Conservation (phyloP, 2,329 filamentous ascomycete species). For the Verticillium klebahnii region DNA sequence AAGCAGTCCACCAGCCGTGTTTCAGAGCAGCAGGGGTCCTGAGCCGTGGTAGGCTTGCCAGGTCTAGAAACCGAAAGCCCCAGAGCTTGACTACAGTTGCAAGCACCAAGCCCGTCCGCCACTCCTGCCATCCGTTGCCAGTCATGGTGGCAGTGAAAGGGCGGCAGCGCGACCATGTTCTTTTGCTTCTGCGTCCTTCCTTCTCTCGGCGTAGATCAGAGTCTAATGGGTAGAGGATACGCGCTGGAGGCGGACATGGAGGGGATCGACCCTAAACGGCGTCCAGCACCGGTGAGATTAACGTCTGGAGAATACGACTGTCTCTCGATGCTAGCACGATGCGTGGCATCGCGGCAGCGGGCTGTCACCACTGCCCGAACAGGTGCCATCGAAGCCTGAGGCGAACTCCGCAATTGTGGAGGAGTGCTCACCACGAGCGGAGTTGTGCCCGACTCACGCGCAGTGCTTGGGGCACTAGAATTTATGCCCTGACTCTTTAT, state of each 20-base stretch:
- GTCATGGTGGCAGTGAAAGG: background rate
- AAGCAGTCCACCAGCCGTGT: slow-evolving; percentile 46
- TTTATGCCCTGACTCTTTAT: background rate
- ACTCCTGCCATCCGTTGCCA: background rate
- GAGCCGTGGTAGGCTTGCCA: slow-evolving; percentile 10
- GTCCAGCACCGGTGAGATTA: background rate
- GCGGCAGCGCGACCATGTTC: background rate
- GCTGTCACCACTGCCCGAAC: background rate
- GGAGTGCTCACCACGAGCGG: background rate
- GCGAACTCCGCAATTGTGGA: background rate
- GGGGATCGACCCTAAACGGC: background rate
- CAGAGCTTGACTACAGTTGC: background rate
- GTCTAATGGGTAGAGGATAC: background rate
- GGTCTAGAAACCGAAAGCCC: background rate
- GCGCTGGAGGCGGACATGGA: background rate
- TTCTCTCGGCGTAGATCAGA: background rate
- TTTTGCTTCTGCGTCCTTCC: background rate
- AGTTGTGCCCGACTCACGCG: no score
- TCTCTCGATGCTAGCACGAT: background rate
- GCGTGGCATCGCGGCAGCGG: background rate
- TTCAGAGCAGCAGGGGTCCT: slow-evolving; percentile 34
- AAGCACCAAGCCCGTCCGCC: background rate
- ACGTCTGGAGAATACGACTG: background rate
- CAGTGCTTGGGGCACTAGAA: background rate
- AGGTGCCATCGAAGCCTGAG: background rate